Percentiles rank a stretch among this genome's conserved stretches.
phyloP scores from a whole-genome alignment of 495 filamentous ascomycete genomes.

The Hypoxylon fuscum region DNA sequence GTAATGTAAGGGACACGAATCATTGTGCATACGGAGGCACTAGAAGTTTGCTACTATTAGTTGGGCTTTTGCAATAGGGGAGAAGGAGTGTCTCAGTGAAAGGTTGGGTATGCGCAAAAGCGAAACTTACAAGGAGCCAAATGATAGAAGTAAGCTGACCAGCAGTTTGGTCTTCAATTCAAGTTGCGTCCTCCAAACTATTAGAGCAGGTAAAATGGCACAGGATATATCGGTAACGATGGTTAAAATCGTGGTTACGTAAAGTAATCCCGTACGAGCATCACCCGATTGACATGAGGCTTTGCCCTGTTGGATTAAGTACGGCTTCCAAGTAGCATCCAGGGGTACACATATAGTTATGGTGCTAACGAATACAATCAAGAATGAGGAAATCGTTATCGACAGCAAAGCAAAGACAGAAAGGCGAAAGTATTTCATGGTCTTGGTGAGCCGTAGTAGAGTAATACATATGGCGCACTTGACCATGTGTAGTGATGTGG shows the following conservation, averaged over 20 bases:
- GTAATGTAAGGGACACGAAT: conserved; percentile 25
- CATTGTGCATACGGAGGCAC: conserved; percentile 34
- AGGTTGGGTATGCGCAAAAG: not conserved
- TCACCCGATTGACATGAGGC: not conserved
- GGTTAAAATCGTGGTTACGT: conserved; percentile 12
- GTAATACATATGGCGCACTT: conserved; percentile 36
- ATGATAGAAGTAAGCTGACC: conserved; percentile 23
- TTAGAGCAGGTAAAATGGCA: conserved; percentile 26
- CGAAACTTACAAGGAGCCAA: conserved; percentile 26
- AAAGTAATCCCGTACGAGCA: conserved; percentile 3
- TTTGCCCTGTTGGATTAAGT: conserved; percentile 1
- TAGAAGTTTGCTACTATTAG: not conserved
- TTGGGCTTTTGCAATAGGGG: too few relatives aligned
- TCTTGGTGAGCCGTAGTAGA: conserved; percentile 20
- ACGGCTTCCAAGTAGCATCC: conserved; percentile 22
- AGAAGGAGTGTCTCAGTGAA: not conserved
- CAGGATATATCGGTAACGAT: conserved; percentile 28
- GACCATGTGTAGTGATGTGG: conserved; percentile 19
- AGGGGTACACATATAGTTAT: conserved; percentile 14
- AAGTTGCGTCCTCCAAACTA: conserved; percentile 33
- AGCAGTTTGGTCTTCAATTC: conserved; percentile 22
- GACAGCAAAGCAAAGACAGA: conserved; percentile 13
- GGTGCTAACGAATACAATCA: conserved; percentile 11
- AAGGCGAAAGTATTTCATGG: conserved; percentile 19
- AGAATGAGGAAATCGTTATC: conserved; percentile 4